Evolutionary conservation across 2,329 filamentous ascomycete species (phyloP).

Genomic region (Trichoderma oligosporum): DNA sequence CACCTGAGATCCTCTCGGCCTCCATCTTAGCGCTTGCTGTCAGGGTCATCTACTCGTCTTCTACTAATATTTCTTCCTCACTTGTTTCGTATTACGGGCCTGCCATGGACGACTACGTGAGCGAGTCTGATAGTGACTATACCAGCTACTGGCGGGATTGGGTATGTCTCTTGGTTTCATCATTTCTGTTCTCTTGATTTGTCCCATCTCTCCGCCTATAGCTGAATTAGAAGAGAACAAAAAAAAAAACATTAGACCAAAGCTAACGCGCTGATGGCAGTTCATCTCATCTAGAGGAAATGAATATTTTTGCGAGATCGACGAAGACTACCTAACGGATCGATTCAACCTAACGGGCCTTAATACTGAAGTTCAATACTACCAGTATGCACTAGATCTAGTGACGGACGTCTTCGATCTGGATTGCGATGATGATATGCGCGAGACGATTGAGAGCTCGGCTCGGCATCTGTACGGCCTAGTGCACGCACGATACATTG

Average conservation of each 20-base stretch:
- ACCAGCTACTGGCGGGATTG: slow-evolving; percentile 99
- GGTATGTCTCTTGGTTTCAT: slow-evolving; percentile 59
- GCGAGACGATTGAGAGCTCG: slow-evolving; percentile 96
- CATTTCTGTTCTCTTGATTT: neutral
- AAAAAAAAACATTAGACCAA: neutral
- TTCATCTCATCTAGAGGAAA: slow-evolving; percentile 97
- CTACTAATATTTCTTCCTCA: slow-evolving; percentile 18
- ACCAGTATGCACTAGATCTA: slow-evolving; percentile 95
- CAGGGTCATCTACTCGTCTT: slow-evolving; percentile 4
- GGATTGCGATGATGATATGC: slow-evolving; percentile 97
- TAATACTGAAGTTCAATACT: slow-evolving; percentile 97
- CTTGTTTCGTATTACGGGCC: neutral
- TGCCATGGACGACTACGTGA: slow-evolving; percentile 94
- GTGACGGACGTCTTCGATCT: slow-evolving; percentile 98
- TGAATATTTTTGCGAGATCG: slow-evolving; percentile 99
- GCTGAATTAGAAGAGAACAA: too few species aligned
- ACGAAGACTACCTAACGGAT: slow-evolving; percentile 97
- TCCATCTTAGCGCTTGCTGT: slow-evolving; percentile 21
- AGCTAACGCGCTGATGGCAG: slow-evolving; percentile 44
- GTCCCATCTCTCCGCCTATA: neutral
- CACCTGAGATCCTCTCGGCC: neutral
- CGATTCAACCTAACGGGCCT: slow-evolving; percentile 96
- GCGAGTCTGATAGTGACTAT: slow-evolving; percentile 97
- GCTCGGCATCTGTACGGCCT: slow-evolving; percentile 92
- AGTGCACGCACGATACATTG: slow-evolving; percentile 93